These are phyloP conservation scores for Dactylonectria macrodidyma DNA, from an alignment of 2,329 filamentous ascomycete genomes.

Conservation along the genomic window DNA sequence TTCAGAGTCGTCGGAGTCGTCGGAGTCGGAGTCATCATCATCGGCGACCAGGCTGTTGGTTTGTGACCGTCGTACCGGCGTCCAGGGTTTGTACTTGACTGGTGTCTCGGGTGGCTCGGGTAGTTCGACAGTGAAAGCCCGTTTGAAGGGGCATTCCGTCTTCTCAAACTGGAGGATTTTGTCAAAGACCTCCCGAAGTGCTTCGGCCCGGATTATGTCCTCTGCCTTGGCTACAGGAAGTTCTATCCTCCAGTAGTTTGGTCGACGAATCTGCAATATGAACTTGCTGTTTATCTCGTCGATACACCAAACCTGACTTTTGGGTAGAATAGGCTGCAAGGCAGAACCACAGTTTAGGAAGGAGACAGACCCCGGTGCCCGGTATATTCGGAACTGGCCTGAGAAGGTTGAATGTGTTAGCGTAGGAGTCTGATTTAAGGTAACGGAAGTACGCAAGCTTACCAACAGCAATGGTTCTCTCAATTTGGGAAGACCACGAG, in stretches of 20 bases:
- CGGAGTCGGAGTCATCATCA: not conserved
- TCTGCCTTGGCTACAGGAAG: slow-evolving; percentile 72
- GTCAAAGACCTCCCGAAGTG: slow-evolving; percentile 78
- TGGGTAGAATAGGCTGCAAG: slow-evolving; percentile 88
- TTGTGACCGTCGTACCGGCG: slow-evolving; percentile 57
- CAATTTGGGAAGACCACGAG: slow-evolving; percentile 81
- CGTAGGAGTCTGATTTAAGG: too few species aligned
- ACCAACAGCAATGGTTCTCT: slow-evolving; percentile 87
- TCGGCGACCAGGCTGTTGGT: slow-evolving; percentile 18
- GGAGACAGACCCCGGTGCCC: slow-evolving; percentile 86
- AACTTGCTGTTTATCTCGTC: slow-evolving; percentile 86
- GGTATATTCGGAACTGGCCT: slow-evolving; percentile 87
- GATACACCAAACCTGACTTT: slow-evolving; percentile 95
- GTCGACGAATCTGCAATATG: slow-evolving; percentile 86
- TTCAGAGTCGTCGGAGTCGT: not conserved
- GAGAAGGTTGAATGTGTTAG: slow-evolving; percentile 7
- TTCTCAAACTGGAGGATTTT: slow-evolving; percentile 88
- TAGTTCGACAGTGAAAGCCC: slow-evolving; percentile 81
- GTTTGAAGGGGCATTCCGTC: slow-evolving; percentile 87
- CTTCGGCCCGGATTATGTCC: slow-evolving; percentile 70
- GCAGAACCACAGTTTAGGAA: slow-evolving; percentile 90
- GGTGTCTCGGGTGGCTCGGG: slow-evolving; percentile 78
- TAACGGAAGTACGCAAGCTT: slow-evolving; percentile 44
- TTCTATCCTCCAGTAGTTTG: slow-evolving; percentile 93
- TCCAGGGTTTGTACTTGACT: slow-evolving; percentile 78